Conservation (phyloP, 345 rosid species). For the Firmiana major region DNA sequence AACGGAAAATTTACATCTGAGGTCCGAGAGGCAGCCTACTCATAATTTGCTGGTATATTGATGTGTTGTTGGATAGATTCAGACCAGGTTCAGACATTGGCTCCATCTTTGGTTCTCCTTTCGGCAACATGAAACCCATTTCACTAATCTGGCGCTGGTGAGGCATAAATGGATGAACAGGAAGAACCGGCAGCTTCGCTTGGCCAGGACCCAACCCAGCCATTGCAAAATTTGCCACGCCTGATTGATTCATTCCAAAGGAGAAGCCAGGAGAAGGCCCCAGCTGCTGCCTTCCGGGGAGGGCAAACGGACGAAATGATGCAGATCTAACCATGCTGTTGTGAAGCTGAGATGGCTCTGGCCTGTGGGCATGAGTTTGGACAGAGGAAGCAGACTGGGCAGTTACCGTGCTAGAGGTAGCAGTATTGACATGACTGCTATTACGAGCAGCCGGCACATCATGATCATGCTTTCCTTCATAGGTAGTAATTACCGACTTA, state of each 20-base stretch:
- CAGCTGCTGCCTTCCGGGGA: slow-evolving; percentile 72
- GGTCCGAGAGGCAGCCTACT: slow-evolving; percentile 81
- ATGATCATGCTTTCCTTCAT: slow-evolving; percentile 98
- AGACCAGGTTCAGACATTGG: slow-evolving; percentile 59
- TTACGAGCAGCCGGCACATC: slow-evolving; percentile 91
- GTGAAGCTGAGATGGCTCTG: slow-evolving; percentile 62
- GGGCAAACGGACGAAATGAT: slow-evolving; percentile 48
- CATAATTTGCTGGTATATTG: slow-evolving; percentile 74
- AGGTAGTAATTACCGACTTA: slow-evolving; percentile 89
- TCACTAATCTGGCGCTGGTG: slow-evolving; percentile 50
- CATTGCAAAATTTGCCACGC: slow-evolving; percentile 59
- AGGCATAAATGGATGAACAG: slow-evolving; percentile 49
- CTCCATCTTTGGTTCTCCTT: slow-evolving; percentile 77
- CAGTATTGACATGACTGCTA: slow-evolving; percentile 53
- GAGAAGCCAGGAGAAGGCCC: slow-evolving; percentile 61
- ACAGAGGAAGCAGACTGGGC: slow-evolving; percentile 34
- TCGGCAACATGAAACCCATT: slow-evolving; percentile 65
- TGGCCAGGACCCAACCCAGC: slow-evolving; percentile 67
- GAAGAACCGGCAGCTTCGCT: slow-evolving; percentile 51
- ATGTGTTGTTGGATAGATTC: slow-evolving; percentile 48
- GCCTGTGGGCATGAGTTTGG: slow-evolving; percentile 44
- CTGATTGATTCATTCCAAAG: slow-evolving; percentile 59
- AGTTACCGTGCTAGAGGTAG: slow-evolving; percentile 26
- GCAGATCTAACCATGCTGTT: slow-evolving; percentile 49
- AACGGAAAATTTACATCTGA: slow-evolving; percentile 41